phyloP scores from a whole-genome alignment of 768 basidiomycete species.

The Kwoniella mangroviensis region DNA sequence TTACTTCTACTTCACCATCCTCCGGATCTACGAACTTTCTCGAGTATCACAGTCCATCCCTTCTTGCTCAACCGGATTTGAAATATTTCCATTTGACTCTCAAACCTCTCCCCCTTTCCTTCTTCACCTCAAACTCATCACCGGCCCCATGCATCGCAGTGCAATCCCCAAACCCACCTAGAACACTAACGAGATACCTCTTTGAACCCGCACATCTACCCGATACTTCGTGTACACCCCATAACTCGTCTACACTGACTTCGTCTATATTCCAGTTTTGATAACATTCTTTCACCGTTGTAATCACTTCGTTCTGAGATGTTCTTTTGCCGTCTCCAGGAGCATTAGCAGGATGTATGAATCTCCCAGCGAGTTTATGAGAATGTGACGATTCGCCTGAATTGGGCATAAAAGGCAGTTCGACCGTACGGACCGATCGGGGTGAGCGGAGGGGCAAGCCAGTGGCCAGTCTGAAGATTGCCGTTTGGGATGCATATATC shows the following conservation, averaged over 20 bases:
- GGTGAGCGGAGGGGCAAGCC: constrained; percentile 51
- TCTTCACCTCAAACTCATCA: constrained; percentile 35
- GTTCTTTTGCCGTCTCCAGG: constrained; percentile 28
- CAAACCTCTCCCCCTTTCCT: constrained; percentile 37
- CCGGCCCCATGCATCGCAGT: constrained; percentile 15
- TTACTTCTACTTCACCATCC: neutral
- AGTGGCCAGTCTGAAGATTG: constrained; percentile 53
- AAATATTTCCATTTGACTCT: constrained; percentile 36
- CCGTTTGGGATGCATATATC: constrained; percentile 56
- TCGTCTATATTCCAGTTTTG: constrained; percentile 41
- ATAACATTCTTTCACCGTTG: constrained; percentile 37
- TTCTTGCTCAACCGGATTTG: neutral
- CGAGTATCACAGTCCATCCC: neutral
- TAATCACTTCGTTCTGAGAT: constrained; percentile 29
- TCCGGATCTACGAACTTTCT: neutral
- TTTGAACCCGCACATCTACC: constrained; percentile 48
- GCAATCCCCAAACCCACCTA: constrained; percentile 55
- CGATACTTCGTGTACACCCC: constrained; percentile 41
- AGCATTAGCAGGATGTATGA: constrained; percentile 30
- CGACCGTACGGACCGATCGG: constrained; percentile 49
- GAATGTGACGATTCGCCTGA: constrained; percentile 46
- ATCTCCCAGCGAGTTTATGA: constrained; percentile 43
- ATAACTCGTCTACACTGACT: constrained; percentile 49
- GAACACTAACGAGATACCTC: constrained; percentile 41
- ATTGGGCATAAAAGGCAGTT: constrained; percentile 54